These are phyloP conservation scores for Camellia japonica DNA, from an alignment of 148 eudicot species.

Conservation along the genomic window DNA sequence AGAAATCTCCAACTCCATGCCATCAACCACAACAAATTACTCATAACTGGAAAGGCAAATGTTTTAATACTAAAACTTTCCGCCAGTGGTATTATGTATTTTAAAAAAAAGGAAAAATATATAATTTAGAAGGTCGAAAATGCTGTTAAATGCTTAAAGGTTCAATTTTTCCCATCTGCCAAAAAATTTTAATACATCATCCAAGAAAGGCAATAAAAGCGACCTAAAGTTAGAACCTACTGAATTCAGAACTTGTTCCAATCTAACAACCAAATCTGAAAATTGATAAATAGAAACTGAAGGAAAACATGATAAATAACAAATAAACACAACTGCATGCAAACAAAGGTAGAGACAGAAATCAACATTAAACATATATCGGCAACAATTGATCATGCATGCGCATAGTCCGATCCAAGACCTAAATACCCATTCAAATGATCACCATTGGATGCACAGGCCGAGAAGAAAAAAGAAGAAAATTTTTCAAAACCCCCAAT, in stretches of 20 bases:
- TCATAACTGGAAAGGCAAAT: neutral
- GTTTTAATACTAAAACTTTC: neutral
- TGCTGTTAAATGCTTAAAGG: neutral
- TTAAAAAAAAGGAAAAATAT: neutral
- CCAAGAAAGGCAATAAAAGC: neutral
- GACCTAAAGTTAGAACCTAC: neutral
- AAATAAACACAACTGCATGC: neutral
- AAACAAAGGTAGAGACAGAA: neutral
- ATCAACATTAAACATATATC: neutral
- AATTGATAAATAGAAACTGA: neutral
- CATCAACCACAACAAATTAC: neutral
- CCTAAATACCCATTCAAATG: neutral
- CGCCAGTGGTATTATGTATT: too few relatives aligned
- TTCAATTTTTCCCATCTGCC: neutral
- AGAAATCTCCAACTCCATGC: neutral
- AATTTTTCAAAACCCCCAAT: neutral
- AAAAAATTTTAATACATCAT: neutral
- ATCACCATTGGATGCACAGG: neutral
- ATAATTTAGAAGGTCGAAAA: neutral
- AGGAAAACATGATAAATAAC: neutral
- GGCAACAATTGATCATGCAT: neutral
- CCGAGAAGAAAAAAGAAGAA: neutral
- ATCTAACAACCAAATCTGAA: neutral
- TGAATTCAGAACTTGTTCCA: neutral
- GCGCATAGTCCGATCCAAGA: neutral